Conservation (phyloP, 306 rosid species). For the Leucaena leucocephala region DNA sequence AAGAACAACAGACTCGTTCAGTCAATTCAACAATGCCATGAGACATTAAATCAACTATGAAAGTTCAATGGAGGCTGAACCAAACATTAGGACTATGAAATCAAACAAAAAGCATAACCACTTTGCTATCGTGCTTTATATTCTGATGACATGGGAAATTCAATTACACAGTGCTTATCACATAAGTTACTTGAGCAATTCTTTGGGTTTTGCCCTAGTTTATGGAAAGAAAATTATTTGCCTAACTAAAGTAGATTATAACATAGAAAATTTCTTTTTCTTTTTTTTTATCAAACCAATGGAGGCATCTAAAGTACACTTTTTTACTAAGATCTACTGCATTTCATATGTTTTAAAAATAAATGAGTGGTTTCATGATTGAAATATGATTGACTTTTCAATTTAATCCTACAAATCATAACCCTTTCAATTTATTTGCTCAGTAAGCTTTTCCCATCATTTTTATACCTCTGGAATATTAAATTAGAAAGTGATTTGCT, state of each 20-base stretch:
- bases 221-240: background rate
- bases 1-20: slow-evolving; percentile 16
- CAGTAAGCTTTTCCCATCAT: background rate
- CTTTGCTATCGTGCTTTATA: background rate
- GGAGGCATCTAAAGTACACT: background rate
- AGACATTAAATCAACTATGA: background rate
- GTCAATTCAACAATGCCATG: slow-evolving; percentile 6
- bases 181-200: background rate
- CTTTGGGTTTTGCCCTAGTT: background rate
- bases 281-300: background rate
- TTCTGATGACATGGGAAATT: background rate
- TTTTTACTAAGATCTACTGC: background rate
- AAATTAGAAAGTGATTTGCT: background rate
- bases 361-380: background rate
- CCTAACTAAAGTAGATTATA: background rate
- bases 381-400: background rate
- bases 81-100: background rate
- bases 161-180: background rate
- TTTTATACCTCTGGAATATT: background rate
- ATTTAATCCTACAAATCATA: background rate
- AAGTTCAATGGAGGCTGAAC: background rate
- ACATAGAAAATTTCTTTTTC: background rate
- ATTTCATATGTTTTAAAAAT: background rate
- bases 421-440: background rate
- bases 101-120: background rate